Evolutionary conservation across 192 early-diverging fungal species (phyloP).

Genomic region (Dissophora ornata): DNA sequence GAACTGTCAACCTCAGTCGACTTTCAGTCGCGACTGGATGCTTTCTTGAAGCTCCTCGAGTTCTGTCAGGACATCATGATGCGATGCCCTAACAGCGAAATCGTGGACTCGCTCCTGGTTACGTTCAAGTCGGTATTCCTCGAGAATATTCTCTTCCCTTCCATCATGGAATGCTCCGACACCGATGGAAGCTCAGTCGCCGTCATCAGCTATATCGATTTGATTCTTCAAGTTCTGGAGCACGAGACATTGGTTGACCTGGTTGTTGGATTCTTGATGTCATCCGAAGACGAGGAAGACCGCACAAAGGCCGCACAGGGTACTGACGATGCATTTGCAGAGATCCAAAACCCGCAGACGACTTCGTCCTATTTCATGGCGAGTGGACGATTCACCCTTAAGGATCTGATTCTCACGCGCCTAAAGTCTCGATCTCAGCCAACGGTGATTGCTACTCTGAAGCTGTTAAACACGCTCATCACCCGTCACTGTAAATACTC

Average conservation of each 20-base stretch:
- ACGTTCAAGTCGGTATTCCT: conserved; percentile 84
- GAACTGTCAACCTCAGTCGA: conserved; percentile 67
- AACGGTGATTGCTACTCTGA: conserved; percentile 86
- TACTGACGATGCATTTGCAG: conserved; percentile 56
- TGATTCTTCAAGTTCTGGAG: conserved; percentile 80
- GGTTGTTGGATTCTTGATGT: conserved; percentile 83
- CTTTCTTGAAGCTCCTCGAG: conserved; percentile 73
- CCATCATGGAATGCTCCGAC: conserved; percentile 88
- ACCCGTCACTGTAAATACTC: conserved; percentile 81
- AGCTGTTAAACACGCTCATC: conserved; percentile 80
- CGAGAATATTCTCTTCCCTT: conserved; percentile 88
- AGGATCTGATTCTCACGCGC: conserved; percentile 88
- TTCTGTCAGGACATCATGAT: conserved; percentile 81
- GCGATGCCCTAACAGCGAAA: conserved; percentile 75
- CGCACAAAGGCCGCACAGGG: conserved; percentile 23
- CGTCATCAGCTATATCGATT: conserved; percentile 88
- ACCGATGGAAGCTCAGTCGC: conserved; percentile 91
- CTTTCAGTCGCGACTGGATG: conserved; percentile 75
- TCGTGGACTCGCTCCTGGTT: conserved; percentile 66
- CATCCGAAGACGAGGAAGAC: conserved; percentile 62
- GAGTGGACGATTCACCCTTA: conserved; percentile 72
- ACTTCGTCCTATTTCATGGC: conserved; percentile 66
- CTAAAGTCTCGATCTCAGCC: conserved; percentile 88
- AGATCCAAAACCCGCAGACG: conserved; percentile 56
- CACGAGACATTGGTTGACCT: conserved; percentile 80